Percentiles rank a stretch among this genome's conserved stretches.
Conservation (phyloP, 2,329 filamentous ascomycete species). For the Sporothrix brasiliensis region DNA sequence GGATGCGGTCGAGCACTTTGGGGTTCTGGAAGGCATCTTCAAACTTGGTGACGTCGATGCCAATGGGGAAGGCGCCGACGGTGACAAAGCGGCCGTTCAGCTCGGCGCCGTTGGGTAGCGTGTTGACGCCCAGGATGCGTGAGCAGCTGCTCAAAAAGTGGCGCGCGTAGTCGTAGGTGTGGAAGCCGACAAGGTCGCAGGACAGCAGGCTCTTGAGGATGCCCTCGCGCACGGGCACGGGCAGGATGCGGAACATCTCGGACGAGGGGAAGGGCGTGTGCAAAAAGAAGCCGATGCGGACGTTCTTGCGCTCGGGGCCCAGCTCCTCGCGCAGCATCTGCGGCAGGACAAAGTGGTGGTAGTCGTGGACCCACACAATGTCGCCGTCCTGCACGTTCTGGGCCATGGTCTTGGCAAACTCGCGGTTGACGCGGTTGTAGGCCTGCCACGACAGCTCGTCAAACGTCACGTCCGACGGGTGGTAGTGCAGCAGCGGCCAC, state of each 20-base stretch:
- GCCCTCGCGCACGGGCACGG: constrained; percentile 89
- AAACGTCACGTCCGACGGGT: constrained; percentile 97
- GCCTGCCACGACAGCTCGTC: constrained; percentile 93
- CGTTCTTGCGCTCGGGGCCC: constrained; percentile 76
- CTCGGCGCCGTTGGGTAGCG: constrained; percentile 90
- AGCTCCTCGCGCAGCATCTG: constrained; percentile 93
- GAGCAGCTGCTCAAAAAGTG: constrained; percentile 97
- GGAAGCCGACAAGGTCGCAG: constrained; percentile 95
- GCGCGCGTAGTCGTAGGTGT: constrained; percentile 98
- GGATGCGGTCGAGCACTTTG: constrained; percentile 85
- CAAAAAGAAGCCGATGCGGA: constrained; percentile 98
- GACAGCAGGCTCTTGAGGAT: constrained; percentile 85
- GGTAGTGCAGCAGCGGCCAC: constrained; percentile 98
- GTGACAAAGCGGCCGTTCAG: constrained; percentile 86
- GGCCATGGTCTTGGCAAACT: constrained; percentile 86
- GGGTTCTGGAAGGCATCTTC: constrained; percentile 83
- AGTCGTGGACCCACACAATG: constrained; percentile 97
- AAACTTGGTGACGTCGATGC: constrained; percentile 97
- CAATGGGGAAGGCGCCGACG: constrained; percentile 94
- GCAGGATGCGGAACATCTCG: constrained; percentile 94
- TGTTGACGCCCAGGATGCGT: constrained; percentile 77
- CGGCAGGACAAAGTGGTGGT: constrained; percentile 95
- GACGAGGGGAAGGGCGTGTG: constrained; percentile 97
- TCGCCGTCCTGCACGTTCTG: constrained; percentile 91
- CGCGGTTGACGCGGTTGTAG: constrained; percentile 87